Conservation (phyloP, 257 asterid species). For the Scutellaria minor region DNA sequence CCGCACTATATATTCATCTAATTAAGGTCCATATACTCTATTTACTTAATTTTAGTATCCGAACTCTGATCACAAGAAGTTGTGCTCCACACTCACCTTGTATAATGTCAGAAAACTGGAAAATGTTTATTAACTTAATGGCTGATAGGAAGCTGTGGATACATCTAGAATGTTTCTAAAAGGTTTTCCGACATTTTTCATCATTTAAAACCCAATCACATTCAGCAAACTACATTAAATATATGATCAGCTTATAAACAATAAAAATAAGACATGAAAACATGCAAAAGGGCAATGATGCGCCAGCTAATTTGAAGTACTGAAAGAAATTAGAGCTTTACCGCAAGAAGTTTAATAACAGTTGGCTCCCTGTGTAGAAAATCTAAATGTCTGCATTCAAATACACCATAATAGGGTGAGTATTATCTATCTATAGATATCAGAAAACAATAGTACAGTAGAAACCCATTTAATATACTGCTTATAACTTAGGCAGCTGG, state of each 20-base stretch:
- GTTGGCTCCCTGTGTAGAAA: slow-evolving; percentile 71
- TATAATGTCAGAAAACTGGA: not conserved
- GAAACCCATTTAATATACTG: slow-evolving; percentile 28
- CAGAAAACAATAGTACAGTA: slow-evolving; percentile 27
- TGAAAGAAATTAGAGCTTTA: slow-evolving; percentile 43
- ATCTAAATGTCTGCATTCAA: slow-evolving; percentile 68
- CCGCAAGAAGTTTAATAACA: slow-evolving; percentile 76
- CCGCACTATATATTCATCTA: slow-evolving; percentile 11
- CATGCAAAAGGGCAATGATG: not conserved
- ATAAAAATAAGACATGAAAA: slow-evolving; percentile 6
- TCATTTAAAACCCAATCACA: slow-evolving; percentile 16
- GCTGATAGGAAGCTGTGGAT: not conserved
- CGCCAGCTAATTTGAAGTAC: slow-evolving; percentile 28
- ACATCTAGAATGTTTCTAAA: not conserved
- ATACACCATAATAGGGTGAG: slow-evolving; percentile 31
- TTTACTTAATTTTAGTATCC: not conserved
- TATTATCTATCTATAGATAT: slow-evolving; percentile 8
- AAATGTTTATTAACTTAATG: not conserved
- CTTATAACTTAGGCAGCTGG: slow-evolving; percentile 8
- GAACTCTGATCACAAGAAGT: not conserved
- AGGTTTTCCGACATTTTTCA: not conserved
- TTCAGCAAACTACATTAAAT: not conserved
- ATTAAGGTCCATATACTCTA: not conserved
- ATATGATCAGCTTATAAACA: slow-evolving; percentile 10
- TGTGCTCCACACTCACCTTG: not conserved